phyloP scores from a whole-genome alignment of 2,329 filamentous ascomycete genomes.

The Alternaria triticina region DNA sequence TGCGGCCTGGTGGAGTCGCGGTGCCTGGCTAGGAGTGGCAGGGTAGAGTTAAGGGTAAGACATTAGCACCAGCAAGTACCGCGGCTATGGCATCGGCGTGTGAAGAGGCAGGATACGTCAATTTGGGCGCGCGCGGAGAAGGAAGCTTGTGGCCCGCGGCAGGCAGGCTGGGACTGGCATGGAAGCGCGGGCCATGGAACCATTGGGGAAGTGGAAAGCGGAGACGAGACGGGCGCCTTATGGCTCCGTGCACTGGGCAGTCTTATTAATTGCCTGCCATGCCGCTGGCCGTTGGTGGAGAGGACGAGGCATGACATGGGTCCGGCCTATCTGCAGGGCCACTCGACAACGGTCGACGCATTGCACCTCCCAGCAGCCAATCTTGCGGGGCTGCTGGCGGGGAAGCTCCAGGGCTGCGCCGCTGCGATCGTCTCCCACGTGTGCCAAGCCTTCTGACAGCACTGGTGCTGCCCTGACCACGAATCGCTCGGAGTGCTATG shows the following conservation, averaged over 20 bases:
- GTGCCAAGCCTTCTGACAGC: conserved; percentile 15
- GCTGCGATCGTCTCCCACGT: conserved; percentile 16
- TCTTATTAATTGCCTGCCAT: background rate
- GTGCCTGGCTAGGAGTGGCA: conserved; percentile 18
- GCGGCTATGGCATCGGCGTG: background rate
- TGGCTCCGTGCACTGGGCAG: conserved; percentile 9
- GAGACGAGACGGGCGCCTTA: conserved; percentile 10
- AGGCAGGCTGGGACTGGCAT: background rate
- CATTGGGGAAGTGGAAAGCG: conserved; percentile 21
- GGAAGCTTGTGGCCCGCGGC: conserved; percentile 7
- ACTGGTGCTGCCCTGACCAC: background rate
- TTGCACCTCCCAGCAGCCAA: conserved; percentile 4
- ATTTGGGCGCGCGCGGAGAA: conserved; percentile 3
- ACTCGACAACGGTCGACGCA: background rate
- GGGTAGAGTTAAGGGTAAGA: conserved; percentile 13
- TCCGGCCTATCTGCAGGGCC: conserved; percentile 1
- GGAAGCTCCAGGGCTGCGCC: conserved; percentile 5
- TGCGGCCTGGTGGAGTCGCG: conserved; percentile 2
- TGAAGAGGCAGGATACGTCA: conserved; percentile 1
- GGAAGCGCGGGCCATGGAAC: conserved; percentile 14
- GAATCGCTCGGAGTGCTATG: background rate
- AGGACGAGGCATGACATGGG: background rate
- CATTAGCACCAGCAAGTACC: conserved; percentile 1
- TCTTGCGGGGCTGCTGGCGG: conserved; percentile 13
- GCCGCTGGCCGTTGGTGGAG: background rate